Percentiles rank a stretch among this genome's conserved stretches.
phyloP scores from a whole-genome alignment of 768 basidiomycete species.

The Amanita polypyramis region DNA sequence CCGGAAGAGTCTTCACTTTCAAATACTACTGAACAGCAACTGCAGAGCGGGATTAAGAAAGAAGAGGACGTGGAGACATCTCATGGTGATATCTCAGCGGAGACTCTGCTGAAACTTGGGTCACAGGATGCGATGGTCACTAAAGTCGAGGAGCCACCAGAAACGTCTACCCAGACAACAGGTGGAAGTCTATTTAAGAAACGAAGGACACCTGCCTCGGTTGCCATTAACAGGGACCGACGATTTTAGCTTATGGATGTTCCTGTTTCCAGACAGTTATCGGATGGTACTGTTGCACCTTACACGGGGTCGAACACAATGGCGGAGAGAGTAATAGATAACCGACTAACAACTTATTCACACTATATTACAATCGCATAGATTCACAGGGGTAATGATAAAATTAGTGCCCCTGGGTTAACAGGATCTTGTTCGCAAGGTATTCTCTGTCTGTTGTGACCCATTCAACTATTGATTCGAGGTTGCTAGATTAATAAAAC shows the following conservation, averaged over 20 bases:
- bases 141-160: constrained; percentile 8
- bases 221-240: constrained; percentile 18
- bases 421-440: constrained; percentile 58
- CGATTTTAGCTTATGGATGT: constrained; percentile 9
- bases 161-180: constrained; percentile 1
- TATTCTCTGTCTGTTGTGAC: constrained; percentile 44
- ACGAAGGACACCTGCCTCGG: constrained; percentile 17
- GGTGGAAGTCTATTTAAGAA: constrained; percentile 21
- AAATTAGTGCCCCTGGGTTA: constrained; percentile 69
- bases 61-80: constrained; percentile 6
- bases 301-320: background rate
- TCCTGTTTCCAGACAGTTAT: too few species aligned
- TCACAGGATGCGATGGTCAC: constrained; percentile 7
- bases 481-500: constrained; percentile 2
- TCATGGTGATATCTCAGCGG: constrained; percentile 4
- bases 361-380: background rate
- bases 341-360: background rate
- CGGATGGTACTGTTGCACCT: background rate
- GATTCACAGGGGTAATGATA: constrained; percentile 18
- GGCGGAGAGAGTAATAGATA: background rate
- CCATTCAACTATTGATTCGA: constrained; percentile 1
- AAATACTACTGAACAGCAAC: background rate
- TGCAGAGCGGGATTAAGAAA: constrained; percentile 5
- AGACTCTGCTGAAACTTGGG: constrained; percentile 11
- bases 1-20: constrained; percentile 7